Evolutionary conservation across 805 yeast genomes (phyloP), one percentile per base, ranked within the genome.

Genomic region (Candida nonsorbophila): DNA sequence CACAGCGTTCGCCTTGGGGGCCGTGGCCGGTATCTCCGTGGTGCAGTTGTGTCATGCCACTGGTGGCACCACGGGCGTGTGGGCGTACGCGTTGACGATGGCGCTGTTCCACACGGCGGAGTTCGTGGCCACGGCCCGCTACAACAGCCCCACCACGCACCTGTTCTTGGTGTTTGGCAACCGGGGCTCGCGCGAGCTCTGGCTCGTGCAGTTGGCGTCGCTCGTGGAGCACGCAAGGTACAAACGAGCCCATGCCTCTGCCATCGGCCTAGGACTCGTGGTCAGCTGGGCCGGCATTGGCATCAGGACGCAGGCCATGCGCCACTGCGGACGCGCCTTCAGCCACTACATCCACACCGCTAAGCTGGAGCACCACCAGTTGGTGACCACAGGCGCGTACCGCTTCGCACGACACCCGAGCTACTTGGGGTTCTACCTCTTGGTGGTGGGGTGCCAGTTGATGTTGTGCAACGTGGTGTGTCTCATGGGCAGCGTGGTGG

Each of bases 151-250:
- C 7, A 38, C 45, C 7, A 37, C 53, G 6, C 35, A 41, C 22
- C 55, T 53, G 48, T 63, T 62, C 26, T 33, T 63, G 24, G 41
- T 63, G 5, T 57, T 50, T 31, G 61, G 64, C 3, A 60, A 58
- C 24, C 34, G 33, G 6, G 69, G 69, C 6, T 55, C 55, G 32
- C 24, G 22, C 6, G 49, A 53, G 25, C 51, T 58, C 24, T 42
- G 57, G 46, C 25, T 42, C 12, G 43, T 61, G 33, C 67, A 61
- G 29, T 9, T 37, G 4, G 16, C 41, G 6, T 40, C 53, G 4
- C 18, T 51, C 3, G 23, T 34, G 36, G 68, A 61, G 36, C 42
- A 36, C 4, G 4, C 34, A 25, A 42, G 7, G 11, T 45, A 19
- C 20, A 14, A 21, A 12, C 10, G 10, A 18, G 10, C 20, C 7